A percentile compares a stretch with the other conserved stretches of the same genome.
phyloP scores from a whole-genome alignment of 345 rosid genomes.

The Balakata baccata region DNA sequence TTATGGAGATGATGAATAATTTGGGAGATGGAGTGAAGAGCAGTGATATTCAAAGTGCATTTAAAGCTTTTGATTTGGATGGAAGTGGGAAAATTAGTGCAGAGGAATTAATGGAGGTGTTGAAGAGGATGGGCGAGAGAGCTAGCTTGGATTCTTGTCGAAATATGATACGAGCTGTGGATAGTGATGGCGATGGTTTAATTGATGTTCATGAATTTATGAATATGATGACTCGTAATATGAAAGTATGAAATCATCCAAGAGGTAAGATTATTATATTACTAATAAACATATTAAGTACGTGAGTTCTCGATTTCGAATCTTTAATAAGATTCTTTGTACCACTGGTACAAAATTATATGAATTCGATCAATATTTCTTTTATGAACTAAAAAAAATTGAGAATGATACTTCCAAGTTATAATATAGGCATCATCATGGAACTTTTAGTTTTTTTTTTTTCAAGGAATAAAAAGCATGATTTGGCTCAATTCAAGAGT shows the following conservation, averaged over 20 bases:
- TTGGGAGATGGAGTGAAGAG: conserved; percentile 13
- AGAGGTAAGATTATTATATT: no score
- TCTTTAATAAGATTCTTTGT: no score
- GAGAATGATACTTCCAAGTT: no score
- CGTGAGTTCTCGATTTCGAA: no score
- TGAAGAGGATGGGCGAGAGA: conserved; percentile 26
- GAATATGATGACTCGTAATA: conserved; percentile 22
- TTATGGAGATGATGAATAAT: conserved; percentile 20
- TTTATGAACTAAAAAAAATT: no score
- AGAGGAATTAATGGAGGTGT: conserved; percentile 22
- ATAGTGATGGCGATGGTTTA: conserved; percentile 20
- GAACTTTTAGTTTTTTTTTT: no score
- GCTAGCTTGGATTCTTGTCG: conserved; percentile 23
- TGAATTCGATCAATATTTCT: no score
- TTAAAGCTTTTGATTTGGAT: conserved; percentile 23
- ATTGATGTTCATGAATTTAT: conserved; percentile 23
- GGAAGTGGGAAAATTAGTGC: conserved; percentile 28
- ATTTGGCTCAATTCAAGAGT: no score
- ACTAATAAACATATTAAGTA: no score
- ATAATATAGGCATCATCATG: no score
- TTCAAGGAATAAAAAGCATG: no score
- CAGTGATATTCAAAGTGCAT: conserved; percentile 21
- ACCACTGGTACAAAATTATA: no score
- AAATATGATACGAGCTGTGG: conserved; percentile 24
- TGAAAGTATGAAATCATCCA: background rate